Base-by-base conservation (phyloP, 257 asterid species). In the Solanum clarkiae region DNA sequence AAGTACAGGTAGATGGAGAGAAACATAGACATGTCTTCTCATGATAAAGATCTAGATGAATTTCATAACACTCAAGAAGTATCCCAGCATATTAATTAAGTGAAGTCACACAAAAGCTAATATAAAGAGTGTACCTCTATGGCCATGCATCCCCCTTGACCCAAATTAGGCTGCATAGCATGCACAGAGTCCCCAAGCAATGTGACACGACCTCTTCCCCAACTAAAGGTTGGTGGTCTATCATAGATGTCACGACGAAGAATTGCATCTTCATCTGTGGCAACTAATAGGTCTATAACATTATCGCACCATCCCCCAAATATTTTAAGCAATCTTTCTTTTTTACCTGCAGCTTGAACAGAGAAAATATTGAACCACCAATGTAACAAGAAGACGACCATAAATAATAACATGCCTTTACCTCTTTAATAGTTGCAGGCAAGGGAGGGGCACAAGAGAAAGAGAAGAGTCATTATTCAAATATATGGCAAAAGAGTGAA, bases 141-240 rank as follows among this genome's bases (percentile, higher is more conserved):
- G 85, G 99, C 98, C 99, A 97, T 95, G 92, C 98, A 97, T 68
- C 99, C 99, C 26, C 99, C 99, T 89, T 97, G 99, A 59, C 99
- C 99, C 93, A 97, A 92, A 87, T 97, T 97, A 51, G 99, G 99
- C 88, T 97, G 99, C 99, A 97, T 97, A 18, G 98, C 99, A 84
- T 97, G 99, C 87, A 97, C 91, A 0, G 99, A 94, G 90, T 97
- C 99, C 86, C 99, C 99, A 18, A 97, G 98, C 91, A 97, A 90
- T 24, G 98, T 97, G 69, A 95, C 97, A 4, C 94, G 96, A 45
- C 98, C 98, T 92, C 89, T 97, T 86, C 98, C 99, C 99, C 99
- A 95, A 36, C 91, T 89, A 62, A 94, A 87, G 13, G 90, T 87
- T 26, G 98, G 98, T 14, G 90, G 59, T 36, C 96, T 91, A 86